Percentiles rank a stretch among this genome's conserved stretches.
These are phyloP conservation scores for Bauhinia variegata DNA, from an alignment of 306 rosid species.

Conservation along the genomic window DNA sequence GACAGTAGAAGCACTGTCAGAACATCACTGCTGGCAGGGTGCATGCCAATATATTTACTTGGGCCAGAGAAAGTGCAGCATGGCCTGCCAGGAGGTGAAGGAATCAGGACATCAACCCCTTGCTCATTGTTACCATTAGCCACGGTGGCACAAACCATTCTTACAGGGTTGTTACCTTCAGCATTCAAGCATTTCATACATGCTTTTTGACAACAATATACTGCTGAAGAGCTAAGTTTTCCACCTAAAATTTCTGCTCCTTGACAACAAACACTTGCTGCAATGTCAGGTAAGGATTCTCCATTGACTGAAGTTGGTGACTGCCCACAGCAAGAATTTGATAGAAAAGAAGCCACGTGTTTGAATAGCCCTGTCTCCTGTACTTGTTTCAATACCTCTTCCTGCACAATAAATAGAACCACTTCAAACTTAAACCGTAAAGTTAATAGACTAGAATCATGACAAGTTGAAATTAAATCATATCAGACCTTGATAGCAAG, in stretches of 20 bases:
- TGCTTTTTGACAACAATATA: constrained; percentile 70
- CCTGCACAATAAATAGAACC: constrained; percentile 51
- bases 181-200: constrained; percentile 66
- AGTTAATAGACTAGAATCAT: constrained; percentile 27
- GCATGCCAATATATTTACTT: constrained; percentile 50
- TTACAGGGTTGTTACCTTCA: constrained; percentile 65
- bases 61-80: constrained; percentile 55
- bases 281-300: no score
- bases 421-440: constrained; percentile 10
- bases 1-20: constrained; percentile 84
- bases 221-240: constrained; percentile 45
- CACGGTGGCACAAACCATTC: constrained; percentile 71
- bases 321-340: constrained; percentile 49
- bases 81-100: constrained; percentile 56
- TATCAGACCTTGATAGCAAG: constrained; percentile 70
- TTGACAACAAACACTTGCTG: no score
- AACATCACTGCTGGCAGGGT: constrained; percentile 80
- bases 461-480: constrained; percentile 26
- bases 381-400: constrained; percentile 78
- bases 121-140: constrained; percentile 62
- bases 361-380: constrained; percentile 77
- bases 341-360: constrained; percentile 64
- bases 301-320: constrained; percentile 30
- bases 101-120: constrained; percentile 78
- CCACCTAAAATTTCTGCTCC: constrained; percentile 86